These are phyloP conservation scores for Starmerella etchellsii DNA, from an alignment of 805 yeast genomes.

Conservation along the genomic window DNA sequence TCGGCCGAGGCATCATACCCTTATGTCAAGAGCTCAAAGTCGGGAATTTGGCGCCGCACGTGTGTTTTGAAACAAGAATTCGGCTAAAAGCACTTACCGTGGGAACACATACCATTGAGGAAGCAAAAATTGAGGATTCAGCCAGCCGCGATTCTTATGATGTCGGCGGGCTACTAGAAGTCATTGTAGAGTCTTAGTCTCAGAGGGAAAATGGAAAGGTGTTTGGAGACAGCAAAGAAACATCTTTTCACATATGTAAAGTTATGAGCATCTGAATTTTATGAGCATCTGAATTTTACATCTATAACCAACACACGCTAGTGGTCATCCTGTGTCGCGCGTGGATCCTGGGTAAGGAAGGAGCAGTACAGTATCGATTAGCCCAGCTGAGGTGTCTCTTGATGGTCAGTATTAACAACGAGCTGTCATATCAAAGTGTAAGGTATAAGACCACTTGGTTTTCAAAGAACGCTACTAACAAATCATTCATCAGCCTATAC, in stretches of 20 bases:
- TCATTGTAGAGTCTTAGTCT: slow-evolving; percentile 35
- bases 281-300: no score
- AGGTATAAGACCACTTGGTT: not conserved
- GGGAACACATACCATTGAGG: slow-evolving; percentile 54
- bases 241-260: no score
- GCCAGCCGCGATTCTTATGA: slow-evolving; percentile 54
- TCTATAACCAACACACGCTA: no score
- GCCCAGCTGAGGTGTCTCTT: no score
- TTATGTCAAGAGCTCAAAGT: slow-evolving; percentile 53
- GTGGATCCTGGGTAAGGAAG: no score
- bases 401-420: slow-evolving; percentile 12
- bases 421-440: slow-evolving; percentile 5
- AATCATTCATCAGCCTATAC: slow-evolving; percentile 14
- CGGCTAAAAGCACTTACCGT: slow-evolving; percentile 46
- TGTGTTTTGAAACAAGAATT: slow-evolving; percentile 52
- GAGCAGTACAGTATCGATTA: no score
- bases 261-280: no score
- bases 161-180: slow-evolving; percentile 58
- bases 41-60: slow-evolving; percentile 47
- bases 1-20: slow-evolving; percentile 44
- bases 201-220: no score
- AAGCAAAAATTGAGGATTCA: slow-evolving; percentile 52
- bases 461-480: not conserved
- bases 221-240: no score
- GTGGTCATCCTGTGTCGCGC: no score